Conservation (phyloP, 805 yeast species). For the Hanseniaspora nectarophila region DNA sequence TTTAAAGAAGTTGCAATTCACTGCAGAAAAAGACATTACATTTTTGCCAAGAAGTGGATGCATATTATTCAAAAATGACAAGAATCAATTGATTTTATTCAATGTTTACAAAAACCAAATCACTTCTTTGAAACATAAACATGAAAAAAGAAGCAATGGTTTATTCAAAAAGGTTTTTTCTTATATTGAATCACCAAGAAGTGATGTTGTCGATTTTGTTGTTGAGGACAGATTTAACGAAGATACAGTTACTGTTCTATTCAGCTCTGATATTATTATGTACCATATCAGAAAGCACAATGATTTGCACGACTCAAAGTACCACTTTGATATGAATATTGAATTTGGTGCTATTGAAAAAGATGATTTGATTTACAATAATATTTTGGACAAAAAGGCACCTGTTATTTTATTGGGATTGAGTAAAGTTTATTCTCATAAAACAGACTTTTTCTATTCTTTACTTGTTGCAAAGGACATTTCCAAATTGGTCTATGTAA, state of each 20-base stretch:
- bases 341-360: background rate
- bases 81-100: slow-evolving; percentile 4
- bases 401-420: background rate
- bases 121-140: background rate
- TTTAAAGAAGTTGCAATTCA: background rate
- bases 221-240: slow-evolving; percentile 1
- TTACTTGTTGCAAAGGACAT: background rate
- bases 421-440: background rate
- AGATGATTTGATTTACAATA: background rate
- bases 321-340: background rate
- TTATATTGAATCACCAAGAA: background rate
- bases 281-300: slow-evolving; percentile 1
- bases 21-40: background rate
- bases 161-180: background rate
- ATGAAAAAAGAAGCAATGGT: background rate
- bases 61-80: slow-evolving; percentile 4
- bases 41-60: slow-evolving; percentile 3
- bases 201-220: slow-evolving; percentile 11
- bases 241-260: slow-evolving; percentile 6
- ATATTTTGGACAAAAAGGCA: background rate
- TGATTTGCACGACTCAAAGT: background rate
- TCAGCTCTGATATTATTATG: background rate
- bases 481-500: background rate
- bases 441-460: background rate
- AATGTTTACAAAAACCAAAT: background rate